Evolutionary conservation across 257 asterid species (phyloP), one percentile per base, ranked within the genome.

Genomic region (Verbena officinalis): DNA sequence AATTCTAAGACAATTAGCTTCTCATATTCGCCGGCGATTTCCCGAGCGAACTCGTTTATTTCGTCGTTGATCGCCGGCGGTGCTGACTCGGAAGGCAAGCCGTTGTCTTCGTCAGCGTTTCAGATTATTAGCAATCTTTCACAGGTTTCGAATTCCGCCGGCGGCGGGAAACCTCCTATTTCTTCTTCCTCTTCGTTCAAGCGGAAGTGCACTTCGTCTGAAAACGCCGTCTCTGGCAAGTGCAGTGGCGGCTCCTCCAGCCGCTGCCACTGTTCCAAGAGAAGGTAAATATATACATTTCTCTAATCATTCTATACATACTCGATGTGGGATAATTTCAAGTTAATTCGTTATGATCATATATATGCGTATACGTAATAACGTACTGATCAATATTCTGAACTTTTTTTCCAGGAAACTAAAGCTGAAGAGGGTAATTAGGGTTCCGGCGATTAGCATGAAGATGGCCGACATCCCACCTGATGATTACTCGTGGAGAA

Each of bases 401-500:
- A n/a, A n/a, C n/a, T n/a, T n/a, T n/a, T n/a, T n/a, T 27, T n/a
- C 7, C 40, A 91, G 98, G 77, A 93, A 84, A 59, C 52, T 60
- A 69, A 84, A 86, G 48, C 44, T 76, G 80, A 93, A 85, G 75
- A 87, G 85, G 72, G 91, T 81, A 58, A 61, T 78, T 10, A 80
- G 85, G 75, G 96, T 93, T 50, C 97, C 98, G 24, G 97, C 98
- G 7, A 93, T 89, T 38, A 93, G 98, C 82, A 78, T 89, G 97
- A 93, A 89, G 69, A 64, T 89, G 83, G 71, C 98, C 0, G 98
- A 93, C 69, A 89, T 93, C 45, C 98, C 98, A 53, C 91, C 98
- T 0, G 98, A 93, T 68, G 97, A 93, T 74, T 93, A 89, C 68
- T 93, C 98, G 0, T 93, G 98, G 98, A 89, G 98, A 54, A 93